A percentile compares a stretch with the other conserved stretches of the same genome.
These are phyloP conservation scores for Patellifolia procumbens DNA, from an alignment of 179 eudicot species.

Conservation along the genomic window DNA sequence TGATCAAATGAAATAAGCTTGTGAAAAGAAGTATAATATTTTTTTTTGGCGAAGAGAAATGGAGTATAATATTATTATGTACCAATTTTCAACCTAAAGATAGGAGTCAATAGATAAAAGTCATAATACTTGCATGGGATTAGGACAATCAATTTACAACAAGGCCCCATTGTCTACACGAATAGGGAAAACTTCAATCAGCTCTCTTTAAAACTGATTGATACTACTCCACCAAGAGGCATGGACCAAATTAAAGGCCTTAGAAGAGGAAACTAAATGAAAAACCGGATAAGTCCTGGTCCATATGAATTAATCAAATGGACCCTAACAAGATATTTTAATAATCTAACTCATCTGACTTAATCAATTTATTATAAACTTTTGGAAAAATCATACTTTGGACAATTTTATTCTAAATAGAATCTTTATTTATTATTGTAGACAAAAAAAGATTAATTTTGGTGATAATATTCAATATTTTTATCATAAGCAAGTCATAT, in stretches of 20 bases:
- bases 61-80: too few relatives aligned
- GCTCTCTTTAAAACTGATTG: not conserved
- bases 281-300: not conserved
- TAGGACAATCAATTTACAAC: not conserved
- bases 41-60: too few relatives aligned
- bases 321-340: not conserved
- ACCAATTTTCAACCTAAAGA: not conserved
- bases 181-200: conserved; percentile 17
- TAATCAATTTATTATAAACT: too few relatives aligned
- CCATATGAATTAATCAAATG: not conserved
- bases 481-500: too few relatives aligned
- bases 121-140: not conserved
- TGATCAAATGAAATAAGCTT: too few relatives aligned
- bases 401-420: too few relatives aligned
- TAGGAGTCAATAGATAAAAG: not conserved
- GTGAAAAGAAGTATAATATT: too few relatives aligned
- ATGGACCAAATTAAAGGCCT: conserved; percentile 16
- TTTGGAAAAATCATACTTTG: too few relatives aligned
- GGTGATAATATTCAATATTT: too few relatives aligned
- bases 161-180: conserved; percentile 25
- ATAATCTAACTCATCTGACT: not conserved
- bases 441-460: too few relatives aligned
- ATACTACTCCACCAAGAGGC: not conserved
- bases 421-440: too few relatives aligned
- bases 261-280: not conserved